Evolutionary conservation across 2,329 filamentous ascomycete genomes (phyloP).

Genomic region (Davidsoniella eucalypti): DNA sequence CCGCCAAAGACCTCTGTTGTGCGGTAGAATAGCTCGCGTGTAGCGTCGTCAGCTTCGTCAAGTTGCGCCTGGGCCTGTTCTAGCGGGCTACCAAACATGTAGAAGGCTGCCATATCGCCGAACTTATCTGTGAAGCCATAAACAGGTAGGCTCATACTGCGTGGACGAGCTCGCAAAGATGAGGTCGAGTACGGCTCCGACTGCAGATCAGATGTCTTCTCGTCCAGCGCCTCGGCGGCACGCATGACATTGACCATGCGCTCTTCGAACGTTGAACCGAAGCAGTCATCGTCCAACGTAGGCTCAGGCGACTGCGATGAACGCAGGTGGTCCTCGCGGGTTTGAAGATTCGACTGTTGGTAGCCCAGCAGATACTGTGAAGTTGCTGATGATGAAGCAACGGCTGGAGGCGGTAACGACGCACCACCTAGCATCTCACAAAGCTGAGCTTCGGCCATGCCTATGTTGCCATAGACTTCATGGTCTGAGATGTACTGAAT

Average conservation of each 20-base stretch:
- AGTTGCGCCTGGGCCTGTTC: neutral
- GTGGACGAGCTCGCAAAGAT: slow-evolving; percentile 22
- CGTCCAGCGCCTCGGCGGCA: slow-evolving; percentile 40
- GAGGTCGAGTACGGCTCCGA: slow-evolving; percentile 29
- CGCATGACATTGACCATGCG: slow-evolving; percentile 39
- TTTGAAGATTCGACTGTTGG: neutral
- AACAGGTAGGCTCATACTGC: slow-evolving; percentile 34
- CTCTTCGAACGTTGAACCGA: slow-evolving; percentile 21
- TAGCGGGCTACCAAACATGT: slow-evolving; percentile 27
- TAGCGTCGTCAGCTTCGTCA: slow-evolving; percentile 2
- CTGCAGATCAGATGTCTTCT: slow-evolving; percentile 38
- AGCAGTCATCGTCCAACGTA: slow-evolving; percentile 11
- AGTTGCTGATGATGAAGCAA: slow-evolving; percentile 6
- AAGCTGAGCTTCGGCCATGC: slow-evolving; percentile 4
- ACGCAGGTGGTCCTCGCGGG: neutral
- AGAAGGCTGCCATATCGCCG: slow-evolving; percentile 30
- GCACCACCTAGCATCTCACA: slow-evolving; percentile 5
- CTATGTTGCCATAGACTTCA: too few relatives aligned
- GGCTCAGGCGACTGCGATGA: slow-evolving; percentile 4
- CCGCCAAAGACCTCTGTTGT: slow-evolving; percentile 7
- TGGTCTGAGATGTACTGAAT: slow-evolving; percentile 34
- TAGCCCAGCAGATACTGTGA: neutral
- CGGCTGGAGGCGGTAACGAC: neutral
- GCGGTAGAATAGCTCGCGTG: slow-evolving; percentile 6
- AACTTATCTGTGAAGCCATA: slow-evolving; percentile 28